These are phyloP conservation scores for Leptomonas pyrrhocoris DNA, from an alignment of 208 protist genomes.

Conservation along the genomic window DNA sequence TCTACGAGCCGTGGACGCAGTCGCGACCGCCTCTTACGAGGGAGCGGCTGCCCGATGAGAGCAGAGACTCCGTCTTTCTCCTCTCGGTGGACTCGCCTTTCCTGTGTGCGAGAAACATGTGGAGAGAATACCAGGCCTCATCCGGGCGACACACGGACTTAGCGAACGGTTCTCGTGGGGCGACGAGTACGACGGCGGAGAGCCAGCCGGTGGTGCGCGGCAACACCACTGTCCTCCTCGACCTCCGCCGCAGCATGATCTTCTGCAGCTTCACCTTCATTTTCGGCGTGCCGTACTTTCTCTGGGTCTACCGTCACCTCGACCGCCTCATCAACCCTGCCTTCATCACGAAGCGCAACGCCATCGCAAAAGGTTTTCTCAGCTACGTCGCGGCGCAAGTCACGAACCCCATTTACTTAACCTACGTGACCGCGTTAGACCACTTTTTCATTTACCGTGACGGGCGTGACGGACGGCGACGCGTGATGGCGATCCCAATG, in stretches of 20 bases:
- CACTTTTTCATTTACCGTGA: slow-evolving; percentile 83
- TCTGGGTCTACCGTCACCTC: slow-evolving; percentile 58
- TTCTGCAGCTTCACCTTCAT: slow-evolving; percentile 79
- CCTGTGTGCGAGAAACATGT: slow-evolving; percentile 22
- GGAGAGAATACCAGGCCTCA: slow-evolving; percentile 5
- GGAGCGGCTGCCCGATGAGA: slow-evolving; percentile 42
- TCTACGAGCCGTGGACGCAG: slow-evolving; percentile 61
- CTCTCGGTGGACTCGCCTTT: slow-evolving; percentile 47
- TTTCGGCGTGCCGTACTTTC: slow-evolving; percentile 71
- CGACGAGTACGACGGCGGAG: no score
- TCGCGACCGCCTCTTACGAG: slow-evolving; percentile 36
- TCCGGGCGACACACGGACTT: no score
- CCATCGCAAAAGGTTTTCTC: slow-evolving; percentile 71
- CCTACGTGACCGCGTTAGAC: slow-evolving; percentile 70
- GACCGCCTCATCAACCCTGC: slow-evolving; percentile 47
- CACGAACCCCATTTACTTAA: slow-evolving; percentile 67
- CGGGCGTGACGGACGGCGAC: slow-evolving; percentile 61
- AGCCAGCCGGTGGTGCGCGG: background rate
- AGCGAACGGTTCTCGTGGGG: no score
- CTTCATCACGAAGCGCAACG: slow-evolving; percentile 51
- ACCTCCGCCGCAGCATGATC: slow-evolving; percentile 78
- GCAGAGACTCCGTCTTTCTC: slow-evolving; percentile 44
- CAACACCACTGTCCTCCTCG: slow-evolving; percentile 50
- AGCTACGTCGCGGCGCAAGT: slow-evolving; percentile 67
- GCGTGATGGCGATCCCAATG: slow-evolving; percentile 44